These are phyloP conservation scores for Deinandra increscens DNA, from an alignment of 129 eudicot species.

Conservation along the genomic window DNA sequence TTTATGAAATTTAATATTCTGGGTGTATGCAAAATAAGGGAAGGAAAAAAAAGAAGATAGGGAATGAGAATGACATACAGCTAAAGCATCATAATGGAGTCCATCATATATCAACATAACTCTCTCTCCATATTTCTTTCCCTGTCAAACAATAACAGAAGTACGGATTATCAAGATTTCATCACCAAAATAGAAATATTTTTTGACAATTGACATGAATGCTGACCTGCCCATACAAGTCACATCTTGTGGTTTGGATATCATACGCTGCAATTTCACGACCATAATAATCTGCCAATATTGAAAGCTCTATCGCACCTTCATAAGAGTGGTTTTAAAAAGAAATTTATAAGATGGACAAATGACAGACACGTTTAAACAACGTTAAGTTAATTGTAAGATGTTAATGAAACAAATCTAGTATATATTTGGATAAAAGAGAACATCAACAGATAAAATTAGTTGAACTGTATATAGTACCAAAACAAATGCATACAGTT, in stretches of 20 bases:
- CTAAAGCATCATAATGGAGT: slow-evolving; percentile 95
- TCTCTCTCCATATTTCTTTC: slow-evolving; percentile 65
- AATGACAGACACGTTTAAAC: neutral
- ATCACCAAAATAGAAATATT: neutral
- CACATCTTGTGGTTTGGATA: slow-evolving; percentile 95
- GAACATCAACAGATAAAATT: slow-evolving; percentile 5
- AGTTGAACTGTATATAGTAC: slow-evolving; percentile 17
- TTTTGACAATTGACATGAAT: slow-evolving; percentile 1
- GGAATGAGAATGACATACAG: slow-evolving; percentile 54
- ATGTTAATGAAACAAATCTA: neutral
- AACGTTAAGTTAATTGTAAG: neutral
- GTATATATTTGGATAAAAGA: neutral
- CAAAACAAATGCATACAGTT: neutral
- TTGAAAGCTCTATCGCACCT: slow-evolving; percentile 99
- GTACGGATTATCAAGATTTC: neutral
- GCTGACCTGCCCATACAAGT: slow-evolving; percentile 95
- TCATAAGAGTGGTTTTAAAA: slow-evolving; percentile 26
- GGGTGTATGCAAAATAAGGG: neutral
- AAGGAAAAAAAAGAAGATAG: neutral
- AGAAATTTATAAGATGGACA: neutral
- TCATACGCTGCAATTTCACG: slow-evolving; percentile 98
- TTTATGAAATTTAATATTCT: neutral
- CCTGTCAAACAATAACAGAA: slow-evolving; percentile 45
- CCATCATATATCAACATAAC: slow-evolving; percentile 96
- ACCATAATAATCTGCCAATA: slow-evolving; percentile 81